Evolutionary conservation across 306 rosid species (phyloP).

Genomic region (Styphnolobium japonicum): DNA sequence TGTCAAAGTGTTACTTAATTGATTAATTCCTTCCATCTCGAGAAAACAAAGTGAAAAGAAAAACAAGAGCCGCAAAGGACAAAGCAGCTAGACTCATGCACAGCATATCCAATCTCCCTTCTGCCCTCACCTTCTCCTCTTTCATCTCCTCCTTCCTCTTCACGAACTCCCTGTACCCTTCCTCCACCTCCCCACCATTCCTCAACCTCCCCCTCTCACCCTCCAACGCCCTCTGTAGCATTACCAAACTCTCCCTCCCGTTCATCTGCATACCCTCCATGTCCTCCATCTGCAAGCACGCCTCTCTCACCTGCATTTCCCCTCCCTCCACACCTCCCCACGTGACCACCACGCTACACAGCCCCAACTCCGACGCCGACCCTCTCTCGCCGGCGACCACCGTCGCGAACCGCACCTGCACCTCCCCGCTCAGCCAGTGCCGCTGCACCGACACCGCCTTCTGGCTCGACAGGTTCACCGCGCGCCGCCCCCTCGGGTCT

Average conservation of each 20-base stretch:
- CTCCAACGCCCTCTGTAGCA: conserved; percentile 46
- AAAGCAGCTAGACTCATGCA: conserved; percentile 45
- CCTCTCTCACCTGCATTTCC: conserved; percentile 59
- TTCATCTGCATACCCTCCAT: conserved; percentile 63
- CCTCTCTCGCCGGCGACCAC: conserved; percentile 40
- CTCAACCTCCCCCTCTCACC: conserved; percentile 39
- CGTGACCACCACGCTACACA: conserved; percentile 48
- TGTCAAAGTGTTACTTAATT: no score
- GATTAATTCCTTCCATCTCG: conserved; percentile 17
- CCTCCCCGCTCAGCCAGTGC: conserved; percentile 81
- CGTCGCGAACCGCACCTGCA: conserved; percentile 47
- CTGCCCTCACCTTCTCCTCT: conserved; percentile 47
- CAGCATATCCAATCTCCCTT: conserved; percentile 55
- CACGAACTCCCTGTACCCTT: conserved; percentile 31
- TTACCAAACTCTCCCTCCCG: conserved; percentile 71
- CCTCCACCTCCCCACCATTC: background rate
- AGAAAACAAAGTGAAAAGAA: conserved; percentile 23
- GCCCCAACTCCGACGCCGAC: conserved; percentile 43
- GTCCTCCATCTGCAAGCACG: conserved; percentile 64
- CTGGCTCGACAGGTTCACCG: conserved; percentile 69
- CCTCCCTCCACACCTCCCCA: conserved; percentile 44
- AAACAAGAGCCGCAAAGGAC: conserved; percentile 14
- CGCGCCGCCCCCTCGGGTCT: conserved; percentile 47
- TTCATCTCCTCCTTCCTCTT: conserved; percentile 44
- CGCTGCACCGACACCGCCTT: conserved; percentile 50